Conservation (phyloP, 495 filamentous ascomycete species). For the Xylaria venustula region DNA sequence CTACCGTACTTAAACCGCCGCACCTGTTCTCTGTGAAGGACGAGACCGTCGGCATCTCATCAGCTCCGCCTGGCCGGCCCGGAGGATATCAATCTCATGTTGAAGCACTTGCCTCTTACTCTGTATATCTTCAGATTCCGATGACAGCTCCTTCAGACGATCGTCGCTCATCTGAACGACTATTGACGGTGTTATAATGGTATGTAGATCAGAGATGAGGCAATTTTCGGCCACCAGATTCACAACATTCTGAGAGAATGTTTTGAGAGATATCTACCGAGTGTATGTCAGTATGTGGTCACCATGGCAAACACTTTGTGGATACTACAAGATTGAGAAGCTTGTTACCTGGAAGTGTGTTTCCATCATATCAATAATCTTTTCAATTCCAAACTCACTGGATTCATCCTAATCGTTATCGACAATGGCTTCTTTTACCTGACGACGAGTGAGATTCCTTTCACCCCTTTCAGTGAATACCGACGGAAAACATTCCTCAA, state of each 20-base stretch:
- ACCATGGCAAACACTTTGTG: neutral
- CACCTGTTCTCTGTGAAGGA: neutral
- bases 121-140: slow-evolving; percentile 18
- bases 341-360: neutral
- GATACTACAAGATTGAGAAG: neutral
- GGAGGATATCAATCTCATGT: neutral
- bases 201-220: slow-evolving; percentile 27
- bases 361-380: neutral
- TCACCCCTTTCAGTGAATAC: neutral
- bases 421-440: neutral
- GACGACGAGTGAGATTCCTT: neutral
- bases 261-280: slow-evolving; percentile 18
- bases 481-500: neutral
- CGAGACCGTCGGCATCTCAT: neutral
- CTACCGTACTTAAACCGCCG: neutral
- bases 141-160: slow-evolving; percentile 15
- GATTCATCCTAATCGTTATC: neutral
- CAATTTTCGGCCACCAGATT: slow-evolving; percentile 29
- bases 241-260: slow-evolving; percentile 28
- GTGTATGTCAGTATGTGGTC: neutral
- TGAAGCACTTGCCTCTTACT: neutral
- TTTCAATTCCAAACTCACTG: neutral
- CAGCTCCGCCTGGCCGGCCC: neutral
- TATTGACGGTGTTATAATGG: slow-evolving; percentile 17
- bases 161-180: slow-evolving; percentile 21